Base-by-base conservation (phyloP, 1,284 basidiomycete genomes). In the Ustilago nuda region DNA sequence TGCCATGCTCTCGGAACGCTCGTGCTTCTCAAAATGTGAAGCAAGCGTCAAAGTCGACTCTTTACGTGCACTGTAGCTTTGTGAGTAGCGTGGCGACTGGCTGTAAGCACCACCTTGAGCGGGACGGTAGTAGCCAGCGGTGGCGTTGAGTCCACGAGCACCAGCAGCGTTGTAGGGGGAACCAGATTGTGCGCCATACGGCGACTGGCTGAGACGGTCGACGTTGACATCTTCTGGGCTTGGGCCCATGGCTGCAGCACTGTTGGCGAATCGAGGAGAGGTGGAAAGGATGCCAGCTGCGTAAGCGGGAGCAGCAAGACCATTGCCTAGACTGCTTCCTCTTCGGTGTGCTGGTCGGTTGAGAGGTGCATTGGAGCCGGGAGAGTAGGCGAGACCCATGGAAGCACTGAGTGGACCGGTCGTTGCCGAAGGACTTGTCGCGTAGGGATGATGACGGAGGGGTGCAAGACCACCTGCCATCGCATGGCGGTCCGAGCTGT, bases 381-480 rank as follows among this genome's bases (percentile, higher is more conserved):
- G 78, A 36, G 76, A 78, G 62, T 80, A 80, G 27, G 78, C 73
- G n/a, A 74, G 72, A 27, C 69, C 71, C 75, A 78, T 77, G 27
- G 76, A 77, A 7, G 71, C 75, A 55, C 76, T 78, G n/a, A 78
- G 60, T 2, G 76, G 76, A 33, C 76, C 76, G 11, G 76, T 67
- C 1, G 78, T 72, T 23, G 65, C 76, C 7, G 71, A 73, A 8
- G 79, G 72, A 36, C 75, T 76, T 17, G 74, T 72, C 17, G 79
- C 79, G 35, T 81, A 81, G 0, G 79, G 79, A 52, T 81, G 79
- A 36, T 81, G 79, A 48, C 79, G 68, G 32, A 69, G 56, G 8
- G 74, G 64, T 5, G 56, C 67, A 9, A 78, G 72, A 23, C 56
- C 59, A 17, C 61, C 56, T 30, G 66, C 43, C 9, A 61, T 33